Percentiles rank a stretch among this genome's conserved stretches.
phyloP scores from a whole-genome alignment of 2,329 filamentous ascomycete genomes.

The Exophiala alcalophila region DNA sequence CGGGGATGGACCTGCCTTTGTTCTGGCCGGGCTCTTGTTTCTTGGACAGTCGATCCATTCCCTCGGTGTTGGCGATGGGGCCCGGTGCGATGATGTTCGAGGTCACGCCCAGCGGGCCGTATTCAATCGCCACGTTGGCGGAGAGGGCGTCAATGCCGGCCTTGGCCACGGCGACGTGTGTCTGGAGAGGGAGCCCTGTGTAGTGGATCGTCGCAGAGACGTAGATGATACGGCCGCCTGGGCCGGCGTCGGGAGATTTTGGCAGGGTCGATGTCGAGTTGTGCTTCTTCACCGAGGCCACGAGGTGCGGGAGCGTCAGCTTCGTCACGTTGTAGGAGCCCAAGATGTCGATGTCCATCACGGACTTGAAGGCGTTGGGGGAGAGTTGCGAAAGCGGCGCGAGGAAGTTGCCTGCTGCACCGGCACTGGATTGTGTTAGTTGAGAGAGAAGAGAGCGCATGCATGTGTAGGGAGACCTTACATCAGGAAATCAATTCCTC shows the following conservation, averaged over 20 bases:
- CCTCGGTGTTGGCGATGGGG: conserved; percentile 79
- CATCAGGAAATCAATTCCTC: conserved; percentile 90
- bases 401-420: conserved; percentile 93
- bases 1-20: conserved; percentile 57
- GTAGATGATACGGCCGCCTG: conserved; percentile 81
- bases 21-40: conserved; percentile 44
- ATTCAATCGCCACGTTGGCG: conserved; percentile 75
- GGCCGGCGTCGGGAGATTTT: conserved; percentile 47
- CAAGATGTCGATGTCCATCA: conserved; percentile 93
- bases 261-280: conserved; percentile 58
- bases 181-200: conserved; percentile 77
- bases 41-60: conserved; percentile 54
- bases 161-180: conserved; percentile 85
- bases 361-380: conserved; percentile 86
- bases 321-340: conserved; percentile 95
- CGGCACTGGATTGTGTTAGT: conserved; percentile 60
- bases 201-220: conserved; percentile 90
- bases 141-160: conserved; percentile 83
- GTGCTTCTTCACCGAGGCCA: conserved; percentile 65
- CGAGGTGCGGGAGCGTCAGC: conserved; percentile 77
- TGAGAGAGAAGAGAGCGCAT: no score
- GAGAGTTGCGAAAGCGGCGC: conserved; percentile 77
- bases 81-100: conserved; percentile 87
- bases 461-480: conserved; percentile 42
- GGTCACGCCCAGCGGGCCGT: conserved; percentile 79